phyloP scores from a whole-genome alignment of 75 land plant species.

The Isoetes taiwanensis region DNA sequence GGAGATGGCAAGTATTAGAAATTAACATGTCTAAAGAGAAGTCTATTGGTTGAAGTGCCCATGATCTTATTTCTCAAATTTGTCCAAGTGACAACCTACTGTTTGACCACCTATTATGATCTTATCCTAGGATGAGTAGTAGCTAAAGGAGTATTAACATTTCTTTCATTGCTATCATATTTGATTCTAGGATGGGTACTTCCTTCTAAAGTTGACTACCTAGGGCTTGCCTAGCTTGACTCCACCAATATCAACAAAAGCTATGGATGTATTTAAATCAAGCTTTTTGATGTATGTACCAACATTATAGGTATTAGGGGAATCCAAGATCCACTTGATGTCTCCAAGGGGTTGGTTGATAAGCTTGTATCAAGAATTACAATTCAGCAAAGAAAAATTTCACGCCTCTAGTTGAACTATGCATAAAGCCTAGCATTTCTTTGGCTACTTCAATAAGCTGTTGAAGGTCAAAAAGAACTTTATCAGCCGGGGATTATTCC shows the following conservation, averaged over 20 bases:
- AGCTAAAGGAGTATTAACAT: too few species aligned
- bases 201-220: slow-evolving; percentile 44
- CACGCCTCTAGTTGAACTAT: slow-evolving; percentile 24
- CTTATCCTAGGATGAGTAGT: too few species aligned
- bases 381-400: background rate
- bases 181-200: slow-evolving; percentile 14
- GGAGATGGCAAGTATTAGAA: too few species aligned
- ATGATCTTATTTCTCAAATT: too few species aligned
- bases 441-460: slow-evolving; percentile 41
- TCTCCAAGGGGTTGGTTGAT: slow-evolving; percentile 82
- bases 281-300: slow-evolving; percentile 51
- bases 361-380: slow-evolving; percentile 39
- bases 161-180: background rate
- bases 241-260: slow-evolving; percentile 31
- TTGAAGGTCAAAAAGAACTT: slow-evolving; percentile 40
- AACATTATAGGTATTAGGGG: slow-evolving; percentile 34
- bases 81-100: too few species aligned
- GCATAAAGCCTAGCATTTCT: slow-evolving; percentile 39
- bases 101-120: too few species aligned
- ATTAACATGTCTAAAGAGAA: too few species aligned
- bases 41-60: too few species aligned
- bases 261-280: slow-evolving; percentile 65
- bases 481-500: slow-evolving; percentile 49
- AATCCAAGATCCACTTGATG: slow-evolving; percentile 62
- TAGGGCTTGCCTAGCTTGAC: slow-evolving; percentile 39